Base-by-base conservation (phyloP, 2,329 filamentous ascomycete genomes). In the Grosmannia clavigera region DNA sequence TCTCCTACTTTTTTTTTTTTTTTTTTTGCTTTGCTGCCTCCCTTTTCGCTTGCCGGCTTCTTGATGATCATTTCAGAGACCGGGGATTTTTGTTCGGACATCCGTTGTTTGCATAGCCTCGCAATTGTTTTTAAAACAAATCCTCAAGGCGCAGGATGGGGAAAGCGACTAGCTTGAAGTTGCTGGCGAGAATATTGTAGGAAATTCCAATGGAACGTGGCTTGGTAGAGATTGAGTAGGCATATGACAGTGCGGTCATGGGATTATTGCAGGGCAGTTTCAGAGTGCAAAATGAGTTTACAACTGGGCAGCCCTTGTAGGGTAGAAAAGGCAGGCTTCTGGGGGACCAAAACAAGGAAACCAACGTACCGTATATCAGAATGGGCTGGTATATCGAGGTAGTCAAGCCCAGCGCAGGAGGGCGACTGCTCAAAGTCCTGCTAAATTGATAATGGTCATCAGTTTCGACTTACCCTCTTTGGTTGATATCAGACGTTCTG, bases 361-460 rank as follows among this genome's bases (percentile, higher is more conserved):
- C 11, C 1, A 29, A 78, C 80, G 69, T 70, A 82, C 80, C 80
- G 79, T 73, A 81, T 79, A 68, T 82, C 79, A 76, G 73, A 68
- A 66, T 76, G 73, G 58, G 75, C 70, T 59, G 74, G 75, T 66
- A 81, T 74, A 59, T 79, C 77, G 68, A 81, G 74, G 68, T 80
- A 82, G 66, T 80, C 78, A 69, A 81, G 73, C 70, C 76, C 78
- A 67, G 71, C 67, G 68, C 74, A 75, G 61, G 73, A 70, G 64
- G 74, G 71, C 70, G 79, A 78, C 70, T 77, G 74, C 71, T 80
- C 76, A 72, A 80, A 81, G 68, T 81, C 79, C 77, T 81, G 74
- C 70, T 75, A 48, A 16, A 31, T 25, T 29, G 25, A 16, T 10
- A 16, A 35, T 19, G 27, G 60, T 57, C 54, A 66, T 70, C 66